Evolutionary conservation across 2,329 filamentous ascomycete genomes (phyloP).

Genomic region (Botrytis medusae): DNA sequence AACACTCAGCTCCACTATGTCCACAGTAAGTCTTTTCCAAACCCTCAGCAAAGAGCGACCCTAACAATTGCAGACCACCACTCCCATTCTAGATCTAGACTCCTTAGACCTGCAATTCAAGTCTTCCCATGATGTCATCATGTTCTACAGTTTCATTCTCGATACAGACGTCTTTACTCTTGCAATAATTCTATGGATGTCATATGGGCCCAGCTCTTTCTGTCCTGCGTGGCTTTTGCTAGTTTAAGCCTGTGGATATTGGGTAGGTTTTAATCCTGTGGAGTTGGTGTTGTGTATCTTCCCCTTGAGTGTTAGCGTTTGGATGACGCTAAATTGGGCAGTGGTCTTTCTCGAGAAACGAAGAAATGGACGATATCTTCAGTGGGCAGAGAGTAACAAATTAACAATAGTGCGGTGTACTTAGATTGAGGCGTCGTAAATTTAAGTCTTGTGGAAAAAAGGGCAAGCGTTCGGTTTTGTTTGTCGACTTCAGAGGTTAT

Average conservation of each 20-base stretch:
- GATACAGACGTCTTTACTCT: not conserved
- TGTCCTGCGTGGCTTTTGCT: not conserved
- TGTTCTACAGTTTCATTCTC: not conserved
- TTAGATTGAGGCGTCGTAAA: not conserved
- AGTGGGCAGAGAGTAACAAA: not conserved
- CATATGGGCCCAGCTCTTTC: not conserved
- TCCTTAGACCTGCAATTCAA: not conserved
- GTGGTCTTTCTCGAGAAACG: not conserved
- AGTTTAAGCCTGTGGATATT: not conserved
- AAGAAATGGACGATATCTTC: not conserved
- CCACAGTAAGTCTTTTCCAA: not conserved
- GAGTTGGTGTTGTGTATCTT: constrained; percentile 5
- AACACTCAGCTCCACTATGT: not conserved
- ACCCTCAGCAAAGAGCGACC: not conserved
- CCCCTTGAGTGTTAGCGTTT: not conserved
- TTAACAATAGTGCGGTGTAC: too few species aligned
- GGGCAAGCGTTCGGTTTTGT: not conserved
- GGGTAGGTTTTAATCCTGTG: not conserved
- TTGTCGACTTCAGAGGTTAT: not conserved
- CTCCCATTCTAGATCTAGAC: not conserved
- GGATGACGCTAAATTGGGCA: not conserved
- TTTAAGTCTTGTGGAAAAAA: not conserved
- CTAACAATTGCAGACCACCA: not conserved
- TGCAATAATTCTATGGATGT: not conserved
- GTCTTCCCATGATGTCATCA: not conserved